Conservation (phyloP, 352 stramenopile genomes). For the Phytophthora idaei region DNA sequence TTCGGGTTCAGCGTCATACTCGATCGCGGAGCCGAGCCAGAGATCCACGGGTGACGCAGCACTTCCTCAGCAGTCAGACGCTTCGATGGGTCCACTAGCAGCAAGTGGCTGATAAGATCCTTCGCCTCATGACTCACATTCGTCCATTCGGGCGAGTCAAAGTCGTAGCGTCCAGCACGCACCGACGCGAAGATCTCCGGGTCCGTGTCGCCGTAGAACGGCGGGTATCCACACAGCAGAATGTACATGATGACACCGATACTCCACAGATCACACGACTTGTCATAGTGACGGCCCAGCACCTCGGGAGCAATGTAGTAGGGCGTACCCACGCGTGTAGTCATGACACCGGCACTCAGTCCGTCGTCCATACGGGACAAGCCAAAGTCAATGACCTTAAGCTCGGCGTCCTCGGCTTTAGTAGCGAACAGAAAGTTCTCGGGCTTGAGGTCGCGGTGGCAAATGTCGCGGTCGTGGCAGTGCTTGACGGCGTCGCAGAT, state of each 20-base stretch:
- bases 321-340: slow-evolving; percentile 96
- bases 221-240: slow-evolving; percentile 94
- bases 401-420: slow-evolving; percentile 85
- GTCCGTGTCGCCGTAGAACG: slow-evolving; percentile 96
- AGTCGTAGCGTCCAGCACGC: slow-evolving; percentile 81
- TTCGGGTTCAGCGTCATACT: slow-evolving; percentile 82
- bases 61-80: slow-evolving; percentile 93
- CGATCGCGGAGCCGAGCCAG: slow-evolving; percentile 73
- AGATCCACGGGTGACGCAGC: slow-evolving; percentile 84
- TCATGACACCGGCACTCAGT: slow-evolving; percentile 86
- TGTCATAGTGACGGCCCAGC: slow-evolving; percentile 94
- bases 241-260: slow-evolving; percentile 97
- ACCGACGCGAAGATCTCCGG: slow-evolving; percentile 90
- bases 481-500: slow-evolving; percentile 97
- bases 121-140: slow-evolving; percentile 90
- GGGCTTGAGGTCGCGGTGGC: slow-evolving; percentile 97
- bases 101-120: slow-evolving; percentile 93
- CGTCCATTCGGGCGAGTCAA: slow-evolving; percentile 86
- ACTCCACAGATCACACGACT: slow-evolving; percentile 96
- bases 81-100: slow-evolving; percentile 92
- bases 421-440: slow-evolving; percentile 97
- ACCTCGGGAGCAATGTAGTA: slow-evolving; percentile 96
- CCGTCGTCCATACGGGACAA: slow-evolving; percentile 93
- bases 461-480: slow-evolving; percentile 97
- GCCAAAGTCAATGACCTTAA: slow-evolving; percentile 99